phyloP scores from a whole-genome alignment of 2,329 filamentous ascomycete genomes.

The Whalleya microplaca region DNA sequence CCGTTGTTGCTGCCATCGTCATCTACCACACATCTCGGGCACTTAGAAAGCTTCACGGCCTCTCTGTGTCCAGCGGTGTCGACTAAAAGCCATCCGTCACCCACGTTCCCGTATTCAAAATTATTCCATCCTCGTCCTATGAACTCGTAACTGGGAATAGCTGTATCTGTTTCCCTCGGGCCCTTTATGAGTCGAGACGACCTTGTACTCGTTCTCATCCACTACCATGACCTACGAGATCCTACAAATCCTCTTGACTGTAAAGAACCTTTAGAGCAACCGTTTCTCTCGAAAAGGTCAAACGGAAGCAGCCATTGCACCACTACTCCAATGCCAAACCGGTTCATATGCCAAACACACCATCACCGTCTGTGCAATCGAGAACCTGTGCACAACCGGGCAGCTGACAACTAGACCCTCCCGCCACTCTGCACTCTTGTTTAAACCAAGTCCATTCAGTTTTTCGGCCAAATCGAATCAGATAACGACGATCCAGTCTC shows the following conservation, averaged over 20 bases:
- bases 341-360: slow-evolving; percentile 3
- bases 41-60: background rate
- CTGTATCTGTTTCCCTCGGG: background rate
- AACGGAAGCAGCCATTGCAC: background rate
- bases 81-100: background rate
- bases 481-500: slow-evolving; percentile 4
- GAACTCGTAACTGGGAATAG: background rate
- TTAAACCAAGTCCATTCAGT: slow-evolving; percentile 10
- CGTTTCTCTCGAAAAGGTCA: background rate
- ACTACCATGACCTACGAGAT: background rate
- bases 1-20: background rate
- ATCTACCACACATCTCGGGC: background rate
- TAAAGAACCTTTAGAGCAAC: background rate
- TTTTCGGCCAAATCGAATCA: slow-evolving; percentile 15
- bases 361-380: slow-evolving; percentile 1
- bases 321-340: background rate
- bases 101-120: background rate
- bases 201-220: background rate
- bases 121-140: background rate
- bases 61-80: background rate
- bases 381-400: slow-evolving; percentile 3
- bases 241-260: background rate
- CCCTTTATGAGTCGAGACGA: background rate
- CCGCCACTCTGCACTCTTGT: slow-evolving; percentile 8
- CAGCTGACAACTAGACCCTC: slow-evolving; percentile 1